phyloP scores from a whole-genome alignment of 2,329 filamentous ascomycete species.

The Parafenestella ontariensis region DNA sequence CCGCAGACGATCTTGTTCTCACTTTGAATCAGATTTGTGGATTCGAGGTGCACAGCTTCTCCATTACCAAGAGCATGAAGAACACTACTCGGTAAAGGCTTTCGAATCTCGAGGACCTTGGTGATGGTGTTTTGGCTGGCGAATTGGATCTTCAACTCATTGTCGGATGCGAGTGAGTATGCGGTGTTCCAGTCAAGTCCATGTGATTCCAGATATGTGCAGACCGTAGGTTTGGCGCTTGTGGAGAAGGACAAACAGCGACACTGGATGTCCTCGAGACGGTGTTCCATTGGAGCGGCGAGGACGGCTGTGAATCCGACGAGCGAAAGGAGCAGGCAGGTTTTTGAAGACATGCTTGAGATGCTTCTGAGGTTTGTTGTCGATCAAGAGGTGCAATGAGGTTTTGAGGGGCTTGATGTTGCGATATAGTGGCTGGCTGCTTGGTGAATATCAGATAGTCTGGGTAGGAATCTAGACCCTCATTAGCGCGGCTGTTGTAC shows the following conservation, averaged over 20 bases:
- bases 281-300: conserved; percentile 19
- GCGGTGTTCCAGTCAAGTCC: conserved; percentile 33
- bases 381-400: not conserved
- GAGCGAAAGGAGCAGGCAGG: conserved; percentile 7
- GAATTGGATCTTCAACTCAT: conserved; percentile 34
- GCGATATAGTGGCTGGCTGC: conserved; percentile 7
- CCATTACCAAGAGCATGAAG: conserved; percentile 18
- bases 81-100: conserved; percentile 28
- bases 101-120: conserved; percentile 24
- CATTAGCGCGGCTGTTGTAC: conserved; percentile 12
- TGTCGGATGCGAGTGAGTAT: conserved; percentile 25
- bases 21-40: conserved; percentile 10
- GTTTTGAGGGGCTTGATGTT: conserved; percentile 2
- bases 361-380: not conserved
- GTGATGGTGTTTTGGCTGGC: conserved; percentile 27
- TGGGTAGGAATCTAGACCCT: conserved; percentile 11
- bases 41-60: conserved; percentile 13
- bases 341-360: conserved; percentile 8
- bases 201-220: conserved; percentile 29
- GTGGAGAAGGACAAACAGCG: conserved; percentile 34
- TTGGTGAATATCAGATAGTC: not conserved
- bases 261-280: conserved; percentile 31
- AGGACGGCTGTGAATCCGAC: conserved; percentile 8
- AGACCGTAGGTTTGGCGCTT: conserved; percentile 23
- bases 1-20: conserved; percentile 35